Evolutionary conservation across 2,329 filamentous ascomycete genomes (phyloP).

Genomic region (Kalmusia sp.): DNA sequence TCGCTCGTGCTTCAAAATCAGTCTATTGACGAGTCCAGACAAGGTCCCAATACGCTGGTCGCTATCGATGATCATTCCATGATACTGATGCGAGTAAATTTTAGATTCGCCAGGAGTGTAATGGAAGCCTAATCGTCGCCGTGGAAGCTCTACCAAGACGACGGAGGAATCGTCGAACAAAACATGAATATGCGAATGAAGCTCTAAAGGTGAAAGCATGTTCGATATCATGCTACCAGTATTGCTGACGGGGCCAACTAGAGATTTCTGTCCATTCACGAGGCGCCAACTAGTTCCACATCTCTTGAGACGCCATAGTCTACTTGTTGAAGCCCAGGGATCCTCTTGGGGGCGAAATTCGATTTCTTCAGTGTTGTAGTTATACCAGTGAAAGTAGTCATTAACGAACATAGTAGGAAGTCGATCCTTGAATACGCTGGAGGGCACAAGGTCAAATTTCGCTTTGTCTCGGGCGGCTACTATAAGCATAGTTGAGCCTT

Average conservation of each 20-base stretch:
- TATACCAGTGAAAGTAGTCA: constrained; percentile 37
- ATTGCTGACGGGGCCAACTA: constrained; percentile 20
- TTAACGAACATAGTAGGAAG: constrained; percentile 42
- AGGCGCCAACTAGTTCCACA: constrained; percentile 23
- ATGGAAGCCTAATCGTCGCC: constrained; percentile 22
- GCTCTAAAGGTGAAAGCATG: constrained; percentile 27
- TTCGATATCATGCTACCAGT: constrained; percentile 17
- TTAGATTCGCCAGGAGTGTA: neutral
- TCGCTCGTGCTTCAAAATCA: constrained; percentile 23
- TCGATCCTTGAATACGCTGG: constrained; percentile 25
- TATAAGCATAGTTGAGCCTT: constrained; percentile 28
- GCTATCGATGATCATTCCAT: constrained; percentile 31
- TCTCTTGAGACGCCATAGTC: constrained; percentile 24
- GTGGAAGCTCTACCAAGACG: constrained; percentile 25
- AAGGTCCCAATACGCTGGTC: constrained; percentile 34
- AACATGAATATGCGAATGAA: constrained; percentile 23
- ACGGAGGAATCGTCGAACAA: constrained; percentile 9
- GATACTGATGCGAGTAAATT: constrained; percentile 34
- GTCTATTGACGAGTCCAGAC: constrained; percentile 30
- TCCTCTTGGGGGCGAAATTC: constrained; percentile 16
- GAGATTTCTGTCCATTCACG: neutral
- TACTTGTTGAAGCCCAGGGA: constrained; percentile 15
- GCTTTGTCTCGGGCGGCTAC: constrained; percentile 13
- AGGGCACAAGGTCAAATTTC: constrained; percentile 45
- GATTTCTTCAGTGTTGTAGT: constrained; percentile 9